These are phyloP conservation scores for Lichina pygmaea DNA, from an alignment of 495 filamentous ascomycete genomes.

Conservation along the genomic window DNA sequence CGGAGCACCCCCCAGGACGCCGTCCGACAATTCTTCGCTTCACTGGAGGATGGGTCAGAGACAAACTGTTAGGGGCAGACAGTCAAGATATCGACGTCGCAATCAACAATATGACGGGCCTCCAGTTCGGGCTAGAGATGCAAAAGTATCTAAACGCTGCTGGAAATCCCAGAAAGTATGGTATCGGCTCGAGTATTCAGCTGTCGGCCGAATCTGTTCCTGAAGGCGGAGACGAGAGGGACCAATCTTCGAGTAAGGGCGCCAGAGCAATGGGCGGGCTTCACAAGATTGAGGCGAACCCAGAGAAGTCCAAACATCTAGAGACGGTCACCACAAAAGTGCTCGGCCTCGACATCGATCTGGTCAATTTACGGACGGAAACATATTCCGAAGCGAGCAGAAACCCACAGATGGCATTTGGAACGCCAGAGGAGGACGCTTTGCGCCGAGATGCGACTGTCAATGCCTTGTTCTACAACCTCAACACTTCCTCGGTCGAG, in stretches of 20 bases:
- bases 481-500: constrained; percentile 50
- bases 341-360: constrained; percentile 70
- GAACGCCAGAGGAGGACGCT: constrained; percentile 74
- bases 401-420: constrained; percentile 83
- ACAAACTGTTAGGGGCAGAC: constrained; percentile 60
- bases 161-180: constrained; percentile 15
- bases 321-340: constrained; percentile 74
- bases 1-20: no score
- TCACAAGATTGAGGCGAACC: constrained; percentile 37
- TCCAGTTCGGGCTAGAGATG: constrained; percentile 42
- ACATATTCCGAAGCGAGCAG: constrained; percentile 64
- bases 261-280: constrained; percentile 8
- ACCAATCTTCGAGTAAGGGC: neutral
- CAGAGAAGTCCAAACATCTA: constrained; percentile 92
- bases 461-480: constrained; percentile 90
- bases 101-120: constrained; percentile 86
- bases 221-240: constrained; percentile 4
- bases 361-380: constrained; percentile 86
- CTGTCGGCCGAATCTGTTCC: constrained; percentile 3
- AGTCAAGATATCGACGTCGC: constrained; percentile 89
- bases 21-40: constrained; percentile 37
- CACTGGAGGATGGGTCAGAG: constrained; percentile 95
- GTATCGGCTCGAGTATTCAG: constrained; percentile 5
- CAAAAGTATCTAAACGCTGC: constrained; percentile 19
- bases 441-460: constrained; percentile 75